Evolutionary conservation across 441 rosid genomes (phyloP).

Genomic region (Biscutella laevigata): DNA sequence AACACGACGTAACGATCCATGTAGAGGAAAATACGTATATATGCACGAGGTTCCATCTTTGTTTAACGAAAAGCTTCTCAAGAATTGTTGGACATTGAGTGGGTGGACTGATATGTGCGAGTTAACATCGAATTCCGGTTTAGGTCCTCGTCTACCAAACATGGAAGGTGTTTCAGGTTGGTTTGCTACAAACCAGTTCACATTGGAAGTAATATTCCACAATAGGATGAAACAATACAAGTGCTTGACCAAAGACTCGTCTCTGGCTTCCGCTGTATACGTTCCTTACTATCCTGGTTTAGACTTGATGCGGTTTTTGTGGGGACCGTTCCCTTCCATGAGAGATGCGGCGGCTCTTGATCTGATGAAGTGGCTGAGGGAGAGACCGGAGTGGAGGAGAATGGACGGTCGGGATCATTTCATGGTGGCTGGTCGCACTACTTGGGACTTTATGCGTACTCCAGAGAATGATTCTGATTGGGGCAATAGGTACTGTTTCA

Average conservation of each 20-base stretch:
- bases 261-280: slow-evolving; percentile 57
- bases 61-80: slow-evolving; percentile 55
- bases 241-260: slow-evolving; percentile 59
- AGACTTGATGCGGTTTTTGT: slow-evolving; percentile 60
- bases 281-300: slow-evolving; percentile 71
- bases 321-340: slow-evolving; percentile 42
- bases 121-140: slow-evolving; percentile 40
- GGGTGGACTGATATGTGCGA: slow-evolving; percentile 65
- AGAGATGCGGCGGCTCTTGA: slow-evolving; percentile 45
- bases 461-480: slow-evolving; percentile 40
- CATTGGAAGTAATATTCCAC: slow-evolving; percentile 65
- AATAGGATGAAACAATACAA: slow-evolving; percentile 66
- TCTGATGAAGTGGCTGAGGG: slow-evolving; percentile 52
- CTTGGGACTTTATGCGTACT: slow-evolving; percentile 78
- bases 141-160: slow-evolving; percentile 42
- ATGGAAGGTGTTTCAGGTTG: slow-evolving; percentile 46
- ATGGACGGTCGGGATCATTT: slow-evolving; percentile 71
- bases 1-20: slow-evolving; percentile 26
- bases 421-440: slow-evolving; percentile 71
- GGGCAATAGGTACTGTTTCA: slow-evolving; percentile 44
- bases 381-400: slow-evolving; percentile 60
- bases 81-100: slow-evolving; percentile 44
- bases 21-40: slow-evolving; percentile 47
- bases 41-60: slow-evolving; percentile 46
- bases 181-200: slow-evolving; percentile 67